Conservation (phyloP, 495 filamentous ascomycete species). For the Penicillium waksmanii region DNA sequence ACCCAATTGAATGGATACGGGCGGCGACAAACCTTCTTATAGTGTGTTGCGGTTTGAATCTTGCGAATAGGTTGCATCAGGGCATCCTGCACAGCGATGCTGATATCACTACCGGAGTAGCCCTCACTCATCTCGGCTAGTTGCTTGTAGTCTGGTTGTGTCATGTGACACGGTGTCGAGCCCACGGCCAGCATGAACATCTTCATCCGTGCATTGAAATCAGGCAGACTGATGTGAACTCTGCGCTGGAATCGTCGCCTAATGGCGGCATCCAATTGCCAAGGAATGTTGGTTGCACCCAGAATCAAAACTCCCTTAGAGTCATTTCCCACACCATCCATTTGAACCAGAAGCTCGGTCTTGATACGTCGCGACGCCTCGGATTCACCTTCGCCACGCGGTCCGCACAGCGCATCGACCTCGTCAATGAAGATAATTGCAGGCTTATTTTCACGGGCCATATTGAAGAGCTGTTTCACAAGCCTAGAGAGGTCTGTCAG, state of each 20-base stretch:
- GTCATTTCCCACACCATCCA: constrained; percentile 98
- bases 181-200: constrained; percentile 98
- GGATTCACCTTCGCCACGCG: constrained; percentile 94
- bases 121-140: constrained; percentile 84
- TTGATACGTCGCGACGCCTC: constrained; percentile 98
- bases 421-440: constrained; percentile 99
- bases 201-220: constrained; percentile 83
- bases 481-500: constrained; percentile 58
- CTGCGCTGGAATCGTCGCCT: constrained; percentile 93
- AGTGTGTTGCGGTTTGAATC: constrained; percentile 98
- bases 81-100: constrained; percentile 94
- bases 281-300: constrained; percentile 97
- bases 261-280: constrained; percentile 98
- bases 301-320: constrained; percentile 92
- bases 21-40: constrained; percentile 74
- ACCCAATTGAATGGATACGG: neutral
- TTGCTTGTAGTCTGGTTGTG: constrained; percentile 72
- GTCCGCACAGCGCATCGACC: constrained; percentile 95
- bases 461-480: constrained; percentile 95
- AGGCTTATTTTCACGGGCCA: constrained; percentile 97
- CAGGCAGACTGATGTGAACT: constrained; percentile 93
- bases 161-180: constrained; percentile 84
- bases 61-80: constrained; percentile 97
- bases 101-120: constrained; percentile 95
- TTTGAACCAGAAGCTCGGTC: constrained; percentile 97